Evolutionary conservation across 352 stramenopile species (phyloP).

Genomic region (Phytophthora multivora): DNA sequence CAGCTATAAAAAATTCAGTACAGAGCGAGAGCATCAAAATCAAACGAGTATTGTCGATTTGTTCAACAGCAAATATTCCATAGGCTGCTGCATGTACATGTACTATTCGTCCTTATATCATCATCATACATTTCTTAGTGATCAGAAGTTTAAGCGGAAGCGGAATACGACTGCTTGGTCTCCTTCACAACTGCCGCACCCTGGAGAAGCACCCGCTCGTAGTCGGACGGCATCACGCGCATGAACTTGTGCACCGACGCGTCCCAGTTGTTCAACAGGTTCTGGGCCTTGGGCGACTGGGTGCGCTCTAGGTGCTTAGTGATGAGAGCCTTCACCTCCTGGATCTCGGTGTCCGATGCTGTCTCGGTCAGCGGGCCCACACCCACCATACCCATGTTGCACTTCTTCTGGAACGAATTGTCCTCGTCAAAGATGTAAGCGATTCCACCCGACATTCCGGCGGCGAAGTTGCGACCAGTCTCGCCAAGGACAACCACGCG

Average conservation of each 20-base stretch:
- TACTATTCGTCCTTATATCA: too few species aligned
- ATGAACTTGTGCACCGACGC: conserved; percentile 50
- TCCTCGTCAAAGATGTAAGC: conserved; percentile 97
- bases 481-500: conserved; percentile 92
- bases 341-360: conserved; percentile 74
- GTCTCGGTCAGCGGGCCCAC: conserved; percentile 66
- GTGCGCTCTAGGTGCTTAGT: conserved; percentile 91
- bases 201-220: conserved; percentile 65
- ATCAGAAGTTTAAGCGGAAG: conserved; percentile 26
- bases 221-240: conserved; percentile 74
- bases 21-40: too few species aligned
- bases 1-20: too few species aligned
- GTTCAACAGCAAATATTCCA: too few species aligned
- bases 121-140: conserved; percentile 32
- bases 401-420: conserved; percentile 90
- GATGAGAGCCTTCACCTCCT: conserved; percentile 88
- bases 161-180: conserved; percentile 31
- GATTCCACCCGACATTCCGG: conserved; percentile 96
- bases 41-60: too few species aligned
- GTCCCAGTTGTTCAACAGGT: conserved; percentile 93
- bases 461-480: conserved; percentile 96
- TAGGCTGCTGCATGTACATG: too few species aligned
- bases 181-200: conserved; percentile 39
- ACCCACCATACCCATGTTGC: conserved; percentile 97
- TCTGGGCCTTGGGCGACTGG: conserved; percentile 79